A percentile compares a stretch with the other conserved stretches of the same genome.
Conservation (phyloP, 176 grass and related monocot species). For the Raddia guianensis region DNA sequence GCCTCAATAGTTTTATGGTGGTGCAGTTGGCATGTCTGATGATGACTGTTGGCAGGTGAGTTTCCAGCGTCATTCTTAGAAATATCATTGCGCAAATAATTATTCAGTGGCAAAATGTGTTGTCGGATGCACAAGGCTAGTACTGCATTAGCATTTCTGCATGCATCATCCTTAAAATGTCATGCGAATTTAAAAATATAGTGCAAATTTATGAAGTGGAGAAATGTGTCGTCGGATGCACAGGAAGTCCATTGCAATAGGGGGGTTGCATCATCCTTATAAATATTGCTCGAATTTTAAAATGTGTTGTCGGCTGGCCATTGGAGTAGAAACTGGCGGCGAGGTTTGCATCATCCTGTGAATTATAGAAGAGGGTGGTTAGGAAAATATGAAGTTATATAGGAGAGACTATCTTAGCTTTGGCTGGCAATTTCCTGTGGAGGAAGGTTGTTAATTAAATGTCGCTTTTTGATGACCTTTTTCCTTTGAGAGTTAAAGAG, state of each 20-base stretch:
- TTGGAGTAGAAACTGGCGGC: conserved; percentile 41
- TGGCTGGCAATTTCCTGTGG: conserved; percentile 21
- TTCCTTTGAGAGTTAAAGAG: neutral
- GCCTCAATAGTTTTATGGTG: conserved; percentile 43
- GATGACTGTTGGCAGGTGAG: conserved; percentile 43
- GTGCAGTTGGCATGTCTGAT: conserved; percentile 41
- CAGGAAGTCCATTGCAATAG: conserved; percentile 28
- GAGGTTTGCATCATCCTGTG: conserved; percentile 38
- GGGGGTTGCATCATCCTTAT: conserved; percentile 42
- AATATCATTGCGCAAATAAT: conserved; percentile 22
- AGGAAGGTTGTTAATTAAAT: conserved; percentile 21
- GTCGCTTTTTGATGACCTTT: conserved; percentile 37
- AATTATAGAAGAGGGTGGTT: conserved; percentile 46
- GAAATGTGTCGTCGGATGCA: conserved; percentile 47
- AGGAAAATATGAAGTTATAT: conserved; percentile 46
- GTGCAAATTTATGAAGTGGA: conserved; percentile 31
- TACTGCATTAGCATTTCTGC: conserved; percentile 1
- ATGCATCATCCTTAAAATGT: conserved; percentile 34
- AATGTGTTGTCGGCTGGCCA: conserved; percentile 54
- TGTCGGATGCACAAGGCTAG: conserved; percentile 35
- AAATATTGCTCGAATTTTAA: conserved; percentile 37
- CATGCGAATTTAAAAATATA: neutral
- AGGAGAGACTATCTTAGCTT: conserved; percentile 28
- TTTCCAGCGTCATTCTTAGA: conserved; percentile 38
- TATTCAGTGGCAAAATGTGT: conserved; percentile 35